Conservation (phyloP, 805 yeast species). For the Ogataea nakhonphanomensis region DNA sequence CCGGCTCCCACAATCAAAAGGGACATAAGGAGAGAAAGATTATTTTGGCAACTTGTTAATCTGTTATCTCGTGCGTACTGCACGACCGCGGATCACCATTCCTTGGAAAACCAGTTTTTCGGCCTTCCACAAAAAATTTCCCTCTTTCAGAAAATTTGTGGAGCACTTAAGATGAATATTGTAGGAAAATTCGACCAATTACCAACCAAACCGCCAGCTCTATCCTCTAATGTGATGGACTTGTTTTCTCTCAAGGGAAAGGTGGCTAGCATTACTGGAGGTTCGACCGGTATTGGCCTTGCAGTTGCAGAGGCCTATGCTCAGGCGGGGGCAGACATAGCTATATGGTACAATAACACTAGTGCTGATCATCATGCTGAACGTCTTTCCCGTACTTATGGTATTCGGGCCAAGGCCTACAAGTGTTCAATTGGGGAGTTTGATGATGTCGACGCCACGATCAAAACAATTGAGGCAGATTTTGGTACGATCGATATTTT, state of each 20-base stretch:
- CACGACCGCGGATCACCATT: slow-evolving; percentile 1
- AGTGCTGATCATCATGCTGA: slow-evolving; percentile 64
- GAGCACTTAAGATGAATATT: background rate
- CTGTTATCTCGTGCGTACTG: background rate
- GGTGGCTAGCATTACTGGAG: slow-evolving; percentile 79
- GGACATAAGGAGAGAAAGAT: slow-evolving; percentile 3
- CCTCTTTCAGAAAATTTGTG: background rate
- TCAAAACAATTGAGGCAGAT: slow-evolving; percentile 31
- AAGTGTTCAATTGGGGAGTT: slow-evolving; percentile 52
- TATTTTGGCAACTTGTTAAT: background rate
- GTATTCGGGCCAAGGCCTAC: slow-evolving; percentile 62
- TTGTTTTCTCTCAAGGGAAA: slow-evolving; percentile 78
- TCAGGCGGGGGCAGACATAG: slow-evolving; percentile 85
- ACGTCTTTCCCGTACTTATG: slow-evolving; percentile 51
- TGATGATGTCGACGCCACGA: slow-evolving; percentile 23
- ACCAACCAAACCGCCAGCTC: slow-evolving; percentile 49
- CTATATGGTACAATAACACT: slow-evolving; percentile 61
- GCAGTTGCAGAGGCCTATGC: slow-evolving; percentile 81
- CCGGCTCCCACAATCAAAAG: slow-evolving; percentile 38
- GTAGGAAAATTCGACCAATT: slow-evolving; percentile 24
- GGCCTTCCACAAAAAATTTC: background rate
- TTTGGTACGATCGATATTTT: slow-evolving; percentile 38
- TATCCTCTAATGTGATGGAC: slow-evolving; percentile 53
- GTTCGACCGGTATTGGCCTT: slow-evolving; percentile 76
- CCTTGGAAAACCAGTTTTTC: background rate